Base-by-base conservation (phyloP, 768 basidiomycete genomes). In the Pleurotus pulmonarius region DNA sequence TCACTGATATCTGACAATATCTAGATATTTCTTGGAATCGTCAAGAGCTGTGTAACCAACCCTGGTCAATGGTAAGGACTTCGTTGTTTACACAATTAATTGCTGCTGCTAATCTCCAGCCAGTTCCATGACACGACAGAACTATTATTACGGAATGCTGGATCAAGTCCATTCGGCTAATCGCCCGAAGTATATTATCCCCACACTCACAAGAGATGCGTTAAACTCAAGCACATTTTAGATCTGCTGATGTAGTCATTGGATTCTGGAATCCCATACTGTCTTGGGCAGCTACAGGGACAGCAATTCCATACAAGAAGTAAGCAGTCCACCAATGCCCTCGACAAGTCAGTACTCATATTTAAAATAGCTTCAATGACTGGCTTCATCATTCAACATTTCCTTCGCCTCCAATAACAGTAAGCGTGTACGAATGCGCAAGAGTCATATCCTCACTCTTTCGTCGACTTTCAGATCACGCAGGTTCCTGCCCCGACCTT, bases 41-140 rank as follows among this genome's bases (percentile, higher is more conserved):
- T 64, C 16, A 61, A 61, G 4, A 53, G 53, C 43, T 64, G 63
- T 25, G 63, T 61, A 6, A 62, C 45, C 34, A 46, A 37, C 11
- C 24, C 55, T 9, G 46, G 40, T 29, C 61, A 56, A 39, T 64
- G 63, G 58, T 56, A 12, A 9, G 58, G 25, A 2, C 12, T 49
- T 15, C 40, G 2, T 12, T 1, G 48, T 16, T 45, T 53, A 2
- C 49, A 48, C 1, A 55, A 26, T 22, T 4, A 26, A 26, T 26
- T 3, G 25, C 7, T 26, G 2, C 25, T 7, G 4, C 25, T 26
- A 7, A 26, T 26, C 25, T 47, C 29, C 9, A 22, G 8, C 5
- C 49, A 56, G 58, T 44, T 56, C 63, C 3, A 62, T 64, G 2
- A 64, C 63, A 0, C 59, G 60, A 34, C 63, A 64, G 45, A 64